Percentiles rank a stretch among this genome's conserved stretches.
Conservation (phyloP, 2,329 filamentous ascomycete genomes). For the Colletotrichum incanum region DNA sequence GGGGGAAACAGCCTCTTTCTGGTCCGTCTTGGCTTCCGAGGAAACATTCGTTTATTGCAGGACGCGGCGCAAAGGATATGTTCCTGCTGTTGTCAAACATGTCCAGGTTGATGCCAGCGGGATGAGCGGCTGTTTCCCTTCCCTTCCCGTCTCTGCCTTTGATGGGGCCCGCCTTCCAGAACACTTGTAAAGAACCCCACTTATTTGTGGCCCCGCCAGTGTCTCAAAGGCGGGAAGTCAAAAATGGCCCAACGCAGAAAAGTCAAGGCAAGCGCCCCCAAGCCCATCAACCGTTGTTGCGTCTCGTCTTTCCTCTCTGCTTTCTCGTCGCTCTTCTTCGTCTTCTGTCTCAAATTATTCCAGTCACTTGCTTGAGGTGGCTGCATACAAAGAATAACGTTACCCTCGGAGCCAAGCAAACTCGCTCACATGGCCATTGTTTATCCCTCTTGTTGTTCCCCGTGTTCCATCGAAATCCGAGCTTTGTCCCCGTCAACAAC, state of each 20-base stretch:
- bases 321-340: not conserved
- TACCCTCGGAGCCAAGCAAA: not conserved
- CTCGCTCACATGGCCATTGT: constrained; percentile 28
- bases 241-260: not conserved
- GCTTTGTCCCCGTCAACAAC: constrained; percentile 5
- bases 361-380: not conserved
- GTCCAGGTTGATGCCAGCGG: not conserved
- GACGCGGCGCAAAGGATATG: not conserved
- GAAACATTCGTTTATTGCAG: not conserved
- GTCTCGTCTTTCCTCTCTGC: not conserved
- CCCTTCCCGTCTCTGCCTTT: constrained; percentile 10
- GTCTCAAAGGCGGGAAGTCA: constrained; percentile 2
- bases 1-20: not conserved
- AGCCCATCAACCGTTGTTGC: not conserved
- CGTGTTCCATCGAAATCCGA: constrained; percentile 5
- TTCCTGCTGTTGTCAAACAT: not conserved
- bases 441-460: not conserved
- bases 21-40: constrained; percentile 28
- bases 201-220: not conserved
- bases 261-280: not conserved
- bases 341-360: constrained; percentile 8
- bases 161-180: constrained; percentile 8
- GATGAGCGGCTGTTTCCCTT: not conserved
- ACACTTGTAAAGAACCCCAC: not conserved
- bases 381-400: not conserved